A percentile compares a stretch with the other conserved stretches of the same genome.
Conservation (phyloP, 1,284 basidiomycete genomes). For the Irpex sp. region DNA sequence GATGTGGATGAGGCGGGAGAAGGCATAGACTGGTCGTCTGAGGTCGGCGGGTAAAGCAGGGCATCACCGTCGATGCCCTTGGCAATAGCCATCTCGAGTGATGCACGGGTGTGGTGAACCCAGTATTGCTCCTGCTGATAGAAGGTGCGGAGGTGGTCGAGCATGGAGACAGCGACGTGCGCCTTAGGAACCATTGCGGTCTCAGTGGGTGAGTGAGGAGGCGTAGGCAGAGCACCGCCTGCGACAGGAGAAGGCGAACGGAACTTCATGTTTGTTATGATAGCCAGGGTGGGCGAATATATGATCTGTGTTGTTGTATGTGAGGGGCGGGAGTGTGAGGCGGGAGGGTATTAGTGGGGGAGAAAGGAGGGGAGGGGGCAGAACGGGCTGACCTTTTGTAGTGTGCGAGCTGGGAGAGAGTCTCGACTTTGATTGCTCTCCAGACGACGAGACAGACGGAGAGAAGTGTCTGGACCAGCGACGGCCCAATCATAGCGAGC, state of each 20-base stretch:
- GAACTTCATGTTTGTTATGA: conserved; percentile 10
- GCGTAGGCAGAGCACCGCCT: conserved; percentile 10
- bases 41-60: background rate
- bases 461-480: conserved; percentile 3
- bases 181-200: background rate
- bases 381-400: background rate
- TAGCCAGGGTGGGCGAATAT: background rate
- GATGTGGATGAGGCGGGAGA: conserved; percentile 13
- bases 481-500: conserved; percentile 1
- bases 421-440: conserved; percentile 4
- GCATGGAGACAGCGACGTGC: conserved; percentile 15
- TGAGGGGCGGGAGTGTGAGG: background rate
- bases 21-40: conserved; percentile 19
- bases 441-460: conserved; percentile 3
- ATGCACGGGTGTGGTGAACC: conserved; percentile 46
- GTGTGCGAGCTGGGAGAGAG: background rate
- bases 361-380: background rate
- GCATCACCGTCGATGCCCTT: conserved; percentile 27
- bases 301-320: background rate
- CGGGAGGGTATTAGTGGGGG: conserved; percentile 3
- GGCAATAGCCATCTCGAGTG: conserved; percentile 29
- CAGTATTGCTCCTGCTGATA: conserved; percentile 69
- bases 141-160: conserved; percentile 59
- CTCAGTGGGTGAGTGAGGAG: conserved; percentile 10
- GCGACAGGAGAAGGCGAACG: conserved; percentile 6